phyloP scores from a whole-genome alignment of 2,329 filamentous ascomycete genomes.

The Aspergillus spinulosporus region DNA sequence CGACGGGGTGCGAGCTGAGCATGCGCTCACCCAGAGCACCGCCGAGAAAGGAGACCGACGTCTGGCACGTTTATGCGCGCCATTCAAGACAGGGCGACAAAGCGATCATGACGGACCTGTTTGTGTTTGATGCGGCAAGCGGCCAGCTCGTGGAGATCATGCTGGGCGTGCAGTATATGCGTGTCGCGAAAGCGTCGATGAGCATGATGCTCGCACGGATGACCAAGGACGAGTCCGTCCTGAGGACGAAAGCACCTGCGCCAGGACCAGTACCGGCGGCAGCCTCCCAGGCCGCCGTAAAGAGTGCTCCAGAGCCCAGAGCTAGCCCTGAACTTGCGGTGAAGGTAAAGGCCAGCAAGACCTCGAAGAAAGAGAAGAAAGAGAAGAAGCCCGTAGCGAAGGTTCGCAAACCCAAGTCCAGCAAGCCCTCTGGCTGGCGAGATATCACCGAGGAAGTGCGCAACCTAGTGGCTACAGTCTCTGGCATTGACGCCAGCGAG shows the following conservation, averaged over 20 bases:
- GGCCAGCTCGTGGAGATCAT: conserved; percentile 30
- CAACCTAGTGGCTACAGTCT: neutral
- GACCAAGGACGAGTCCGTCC: neutral
- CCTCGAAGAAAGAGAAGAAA: neutral
- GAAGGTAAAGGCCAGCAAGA: neutral
- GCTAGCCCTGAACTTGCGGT: too few relatives aligned
- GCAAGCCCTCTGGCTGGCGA: neutral
- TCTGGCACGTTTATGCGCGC: conserved; percentile 27
- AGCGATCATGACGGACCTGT: conserved; percentile 30
- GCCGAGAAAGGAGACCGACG: neutral
- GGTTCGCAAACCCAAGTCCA: neutral
- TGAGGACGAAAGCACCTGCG: neutral
- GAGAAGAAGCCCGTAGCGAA: neutral
- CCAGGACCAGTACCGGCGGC: neutral
- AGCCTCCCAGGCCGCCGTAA: too few relatives aligned
- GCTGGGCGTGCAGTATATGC: conserved; percentile 30
- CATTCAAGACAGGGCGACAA: conserved; percentile 23
- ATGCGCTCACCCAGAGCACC: conserved; percentile 24
- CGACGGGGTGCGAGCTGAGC: conserved; percentile 27
- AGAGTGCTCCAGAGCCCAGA: too few relatives aligned
- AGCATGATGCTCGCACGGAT: conserved; percentile 18
- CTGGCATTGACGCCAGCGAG: conserved; percentile 40
- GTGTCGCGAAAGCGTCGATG: conserved; percentile 24
- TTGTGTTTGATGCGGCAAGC: conserved; percentile 31
- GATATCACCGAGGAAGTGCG: neutral